Evolutionary conservation across 202 grass and related monocot species (phyloP).

Genomic region (Schoenoplectus tabernaemontani): DNA sequence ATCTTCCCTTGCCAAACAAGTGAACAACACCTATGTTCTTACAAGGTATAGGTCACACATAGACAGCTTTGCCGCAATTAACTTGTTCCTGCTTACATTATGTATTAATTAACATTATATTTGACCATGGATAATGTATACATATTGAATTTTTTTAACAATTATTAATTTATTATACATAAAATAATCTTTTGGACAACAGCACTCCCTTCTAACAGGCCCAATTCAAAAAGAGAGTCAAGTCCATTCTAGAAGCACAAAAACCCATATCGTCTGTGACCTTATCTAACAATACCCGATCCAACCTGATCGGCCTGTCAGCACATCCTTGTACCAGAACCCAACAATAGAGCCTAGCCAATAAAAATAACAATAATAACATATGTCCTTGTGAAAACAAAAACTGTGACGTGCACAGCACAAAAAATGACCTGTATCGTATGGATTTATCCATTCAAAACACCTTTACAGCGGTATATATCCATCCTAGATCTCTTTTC

Average conservation of each 20-base stretch:
- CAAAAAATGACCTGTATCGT: constrained; percentile 64
- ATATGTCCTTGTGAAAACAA: not conserved
- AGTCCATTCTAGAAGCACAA: not conserved
- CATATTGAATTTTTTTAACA: not conserved
- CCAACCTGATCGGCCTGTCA: not conserved
- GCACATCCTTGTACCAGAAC: not conserved
- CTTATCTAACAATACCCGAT: not conserved
- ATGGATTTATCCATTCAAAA: constrained; percentile 77
- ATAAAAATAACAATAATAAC: not conserved
- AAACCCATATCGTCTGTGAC: not conserved
- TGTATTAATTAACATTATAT: not conserved
- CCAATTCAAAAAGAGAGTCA: not conserved
- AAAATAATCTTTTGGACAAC: not conserved
- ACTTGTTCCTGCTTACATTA: not conserved
- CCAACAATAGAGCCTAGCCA: not conserved
- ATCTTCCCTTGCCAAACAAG: no score
- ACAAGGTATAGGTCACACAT: no score
- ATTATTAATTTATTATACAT: not conserved
- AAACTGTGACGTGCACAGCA: not conserved
- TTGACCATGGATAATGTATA: not conserved
- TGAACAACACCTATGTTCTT: no score
- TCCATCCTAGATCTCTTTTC: constrained; percentile 69
- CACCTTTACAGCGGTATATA: constrained; percentile 88
- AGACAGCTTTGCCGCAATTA: no score
- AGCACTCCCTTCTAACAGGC: not conserved